These are phyloP conservation scores for Ilex paraguariensis DNA, from an alignment of 305 asterid genomes.

Conservation along the genomic window DNA sequence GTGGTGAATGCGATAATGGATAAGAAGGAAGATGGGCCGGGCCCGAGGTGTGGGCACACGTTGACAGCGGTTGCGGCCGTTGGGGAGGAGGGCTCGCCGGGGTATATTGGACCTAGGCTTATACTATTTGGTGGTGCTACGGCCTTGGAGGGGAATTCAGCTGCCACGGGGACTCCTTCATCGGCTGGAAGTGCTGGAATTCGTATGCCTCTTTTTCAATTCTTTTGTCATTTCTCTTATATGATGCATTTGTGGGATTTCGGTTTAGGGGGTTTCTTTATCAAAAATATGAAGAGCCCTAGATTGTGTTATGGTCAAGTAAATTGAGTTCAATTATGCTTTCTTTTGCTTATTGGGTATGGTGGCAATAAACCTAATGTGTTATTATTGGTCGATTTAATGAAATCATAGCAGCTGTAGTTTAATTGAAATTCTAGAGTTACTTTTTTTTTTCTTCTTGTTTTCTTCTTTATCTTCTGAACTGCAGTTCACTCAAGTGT, in stretches of 20 bases:
- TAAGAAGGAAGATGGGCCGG: slow-evolving; percentile 97
- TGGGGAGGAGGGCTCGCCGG: slow-evolving; percentile 86
- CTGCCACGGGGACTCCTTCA: slow-evolving; percentile 83
- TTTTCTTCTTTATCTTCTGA: too few relatives aligned
- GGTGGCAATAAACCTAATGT: too few relatives aligned
- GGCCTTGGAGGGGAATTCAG: slow-evolving; percentile 95
- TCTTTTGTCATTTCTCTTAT: too few relatives aligned
- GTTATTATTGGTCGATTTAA: too few relatives aligned
- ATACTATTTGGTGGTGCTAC: slow-evolving; percentile 97
- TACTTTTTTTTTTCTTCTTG: background rate
- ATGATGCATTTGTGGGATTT: too few relatives aligned
- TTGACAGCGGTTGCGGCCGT: slow-evolving; percentile 92
- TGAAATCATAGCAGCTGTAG: too few relatives aligned
- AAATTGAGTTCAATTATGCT: too few relatives aligned
- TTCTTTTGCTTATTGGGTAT: background rate
- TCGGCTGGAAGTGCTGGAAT: slow-evolving; percentile 99
- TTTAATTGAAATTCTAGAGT: background rate
- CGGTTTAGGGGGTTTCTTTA: too few relatives aligned
- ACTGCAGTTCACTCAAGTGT: too few relatives aligned
- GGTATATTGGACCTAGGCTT: slow-evolving; percentile 82
- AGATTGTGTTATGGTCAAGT: too few relatives aligned
- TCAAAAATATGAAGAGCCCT: too few relatives aligned
- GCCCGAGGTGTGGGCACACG: slow-evolving; percentile 97
- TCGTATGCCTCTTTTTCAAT: slow-evolving; percentile 30
- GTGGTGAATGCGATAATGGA: slow-evolving; percentile 75